Base-by-base conservation (phyloP, 371 early-diverging fungal genomes). In the Mortierella sp. region DNA sequence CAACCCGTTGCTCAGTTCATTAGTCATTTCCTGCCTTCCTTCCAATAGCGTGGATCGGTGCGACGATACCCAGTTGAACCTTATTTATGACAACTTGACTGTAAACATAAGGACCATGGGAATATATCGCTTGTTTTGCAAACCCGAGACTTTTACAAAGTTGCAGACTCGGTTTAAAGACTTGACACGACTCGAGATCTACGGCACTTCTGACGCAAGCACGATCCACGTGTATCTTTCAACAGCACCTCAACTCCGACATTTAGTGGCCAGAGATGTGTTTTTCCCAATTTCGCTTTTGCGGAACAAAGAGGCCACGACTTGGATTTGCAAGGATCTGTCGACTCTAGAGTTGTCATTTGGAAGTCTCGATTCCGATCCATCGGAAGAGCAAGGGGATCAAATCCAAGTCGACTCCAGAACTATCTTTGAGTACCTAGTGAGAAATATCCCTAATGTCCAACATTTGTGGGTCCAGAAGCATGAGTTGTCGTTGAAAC, bases 151-250 rank as follows among this genome's bases (percentile, higher is more conserved):
- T 1, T 62, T 67, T 35, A 2, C 4, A n/a, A 30, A 45, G 8
- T 11, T 66, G 45, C 62, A 54, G 43, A 35, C 10, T 12, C 20
- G 45, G 32, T 73, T 73, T 52, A 26, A 22, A 64, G 30, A 51
- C 18, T 28, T 73, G 43, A 37, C 28, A 12, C 39, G 57, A 16
- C 54, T 61, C 12, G 73, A 72, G 67, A 59, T 72, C 28, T 43
- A 65, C 26, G 66, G 62, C 11, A 22, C 16, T 22, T 54, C 45
- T 24, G 43, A 43, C 24, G 68, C 45, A 28, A 8, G 5, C 2
- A 5, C 47, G 45, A 51, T 63, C 14, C 64, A 62, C 16, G 12
- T 59, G 9, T 59, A 64, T 16, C 59, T 64, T 30, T 40, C 57
- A 22, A 45, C 43, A 5, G n/a, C 35, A 5, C 24, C 71, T n/a